Conservation (phyloP, 139 green algal species). For the Eudorina sp. region DNA sequence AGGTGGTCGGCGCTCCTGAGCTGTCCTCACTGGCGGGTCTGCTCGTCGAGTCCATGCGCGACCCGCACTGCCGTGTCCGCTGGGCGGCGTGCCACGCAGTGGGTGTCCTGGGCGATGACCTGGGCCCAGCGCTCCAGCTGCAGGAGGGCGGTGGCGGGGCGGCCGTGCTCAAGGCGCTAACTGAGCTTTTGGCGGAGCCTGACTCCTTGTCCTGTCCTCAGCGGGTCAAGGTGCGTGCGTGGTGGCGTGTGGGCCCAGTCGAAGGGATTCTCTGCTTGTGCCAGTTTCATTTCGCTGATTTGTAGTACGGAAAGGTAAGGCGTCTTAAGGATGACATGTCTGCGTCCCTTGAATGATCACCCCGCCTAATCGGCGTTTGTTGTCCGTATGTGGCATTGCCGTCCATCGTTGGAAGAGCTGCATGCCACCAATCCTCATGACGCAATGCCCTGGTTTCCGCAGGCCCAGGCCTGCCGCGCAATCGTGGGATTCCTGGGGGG, state of each 20-base stretch:
- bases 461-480: conserved; percentile 94
- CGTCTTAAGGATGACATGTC: too few species aligned
- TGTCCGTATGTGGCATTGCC: too few species aligned
- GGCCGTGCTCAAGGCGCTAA: conserved; percentile 78
- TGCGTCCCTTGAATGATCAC: too few species aligned
- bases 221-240: conserved; percentile 23
- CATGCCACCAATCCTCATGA: too few species aligned
- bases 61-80: conserved; percentile 79
- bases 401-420: too few species aligned
- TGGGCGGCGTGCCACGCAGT: conserved; percentile 97
- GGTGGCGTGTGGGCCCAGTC: too few species aligned
- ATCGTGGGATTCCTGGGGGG: conserved; percentile 97
- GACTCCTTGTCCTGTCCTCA: neutral
- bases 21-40: conserved; percentile 62
- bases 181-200: conserved; percentile 73
- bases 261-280: too few species aligned
- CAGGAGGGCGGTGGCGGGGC: neutral
- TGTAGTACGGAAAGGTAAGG: too few species aligned
- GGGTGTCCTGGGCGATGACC: conserved; percentile 97
- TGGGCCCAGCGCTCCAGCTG: conserved; percentile 92
- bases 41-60: conserved; percentile 4
- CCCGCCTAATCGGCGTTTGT: too few species aligned
- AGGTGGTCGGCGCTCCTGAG: conserved; percentile 48
- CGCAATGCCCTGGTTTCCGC: conserved; percentile 35
- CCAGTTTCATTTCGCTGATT: too few species aligned